Conservation (phyloP, 495 filamentous ascomycete species). For the Aspergillus mulundensis region DNA sequence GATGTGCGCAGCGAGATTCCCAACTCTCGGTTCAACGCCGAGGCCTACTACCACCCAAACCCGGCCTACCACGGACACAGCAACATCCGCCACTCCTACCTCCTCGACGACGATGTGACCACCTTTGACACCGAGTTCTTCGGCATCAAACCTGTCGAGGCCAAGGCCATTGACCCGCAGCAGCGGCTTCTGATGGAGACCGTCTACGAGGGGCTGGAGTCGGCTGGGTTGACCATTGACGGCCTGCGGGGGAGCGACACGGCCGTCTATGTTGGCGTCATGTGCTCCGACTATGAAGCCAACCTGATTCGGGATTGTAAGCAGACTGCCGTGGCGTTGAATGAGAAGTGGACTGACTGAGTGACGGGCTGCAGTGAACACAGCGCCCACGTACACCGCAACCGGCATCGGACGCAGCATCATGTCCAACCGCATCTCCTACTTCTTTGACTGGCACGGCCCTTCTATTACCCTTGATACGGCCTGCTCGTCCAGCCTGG, state of each 20-base stretch:
- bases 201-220: not conserved
- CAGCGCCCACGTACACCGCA: not conserved
- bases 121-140: slow-evolving; percentile 1
- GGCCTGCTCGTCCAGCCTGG: not conserved
- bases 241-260: not conserved
- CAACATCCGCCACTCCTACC: too few relatives aligned
- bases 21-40: too few relatives aligned
- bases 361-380: too few relatives aligned
- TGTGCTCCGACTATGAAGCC: not conserved
- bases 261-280: not conserved
- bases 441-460: slow-evolving; percentile 4
- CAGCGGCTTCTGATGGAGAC: not conserved
- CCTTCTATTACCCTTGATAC: not conserved
- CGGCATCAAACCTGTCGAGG: not conserved
- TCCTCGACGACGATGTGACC: too few relatives aligned
- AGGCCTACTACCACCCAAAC: too few relatives aligned
- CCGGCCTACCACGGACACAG: too few relatives aligned
- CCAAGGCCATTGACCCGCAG: not conserved
- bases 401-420: not conserved
- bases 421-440: not conserved
- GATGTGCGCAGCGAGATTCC: too few relatives aligned
- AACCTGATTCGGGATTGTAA: not conserved
- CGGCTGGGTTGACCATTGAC: not conserved
- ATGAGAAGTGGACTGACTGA: too few relatives aligned
- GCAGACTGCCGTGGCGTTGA: too few relatives aligned